Evolutionary conservation across 1,284 basidiomycete genomes (phyloP).

Genomic region (Cystobasidium pallidum): DNA sequence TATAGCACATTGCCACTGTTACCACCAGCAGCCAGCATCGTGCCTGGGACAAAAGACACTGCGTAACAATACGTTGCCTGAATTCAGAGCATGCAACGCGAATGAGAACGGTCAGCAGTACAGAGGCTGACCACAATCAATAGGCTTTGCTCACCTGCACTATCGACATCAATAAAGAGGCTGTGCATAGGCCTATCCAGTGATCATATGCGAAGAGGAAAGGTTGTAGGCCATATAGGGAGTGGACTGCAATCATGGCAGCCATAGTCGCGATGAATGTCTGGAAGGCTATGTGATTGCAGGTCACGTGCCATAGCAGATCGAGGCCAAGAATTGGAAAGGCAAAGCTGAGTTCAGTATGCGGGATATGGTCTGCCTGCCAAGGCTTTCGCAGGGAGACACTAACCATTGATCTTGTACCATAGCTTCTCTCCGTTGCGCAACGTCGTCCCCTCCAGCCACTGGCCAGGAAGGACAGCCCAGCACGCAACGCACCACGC

Average conservation of each 20-base stretch:
- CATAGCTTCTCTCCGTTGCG: constrained; percentile 72
- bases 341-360: not conserved
- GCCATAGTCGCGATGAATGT: constrained; percentile 81
- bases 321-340: not conserved
- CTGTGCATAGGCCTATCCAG: constrained; percentile 86
- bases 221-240: constrained; percentile 71
- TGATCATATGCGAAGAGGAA: constrained; percentile 91
- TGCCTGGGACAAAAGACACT: constrained; percentile 66
- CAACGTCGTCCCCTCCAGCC: constrained; percentile 75
- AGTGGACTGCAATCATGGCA: constrained; percentile 68
- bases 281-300: constrained; percentile 70
- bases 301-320: constrained; percentile 13
- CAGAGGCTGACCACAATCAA: not conserved
- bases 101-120: not conserved
- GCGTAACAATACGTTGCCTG: constrained; percentile 71
- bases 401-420: constrained; percentile 93
- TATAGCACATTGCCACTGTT: constrained; percentile 87
- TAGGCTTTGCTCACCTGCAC: constrained; percentile 60
- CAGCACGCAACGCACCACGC: constrained; percentile 80
- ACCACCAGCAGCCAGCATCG: constrained; percentile 83
- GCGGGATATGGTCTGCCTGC: not conserved
- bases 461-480: constrained; percentile 82
- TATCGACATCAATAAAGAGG: constrained; percentile 76
- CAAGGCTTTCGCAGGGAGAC: not conserved
- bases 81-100: not conserved